phyloP scores from a whole-genome alignment of 441 rosid genomes.

The Gossypium lobatum region DNA sequence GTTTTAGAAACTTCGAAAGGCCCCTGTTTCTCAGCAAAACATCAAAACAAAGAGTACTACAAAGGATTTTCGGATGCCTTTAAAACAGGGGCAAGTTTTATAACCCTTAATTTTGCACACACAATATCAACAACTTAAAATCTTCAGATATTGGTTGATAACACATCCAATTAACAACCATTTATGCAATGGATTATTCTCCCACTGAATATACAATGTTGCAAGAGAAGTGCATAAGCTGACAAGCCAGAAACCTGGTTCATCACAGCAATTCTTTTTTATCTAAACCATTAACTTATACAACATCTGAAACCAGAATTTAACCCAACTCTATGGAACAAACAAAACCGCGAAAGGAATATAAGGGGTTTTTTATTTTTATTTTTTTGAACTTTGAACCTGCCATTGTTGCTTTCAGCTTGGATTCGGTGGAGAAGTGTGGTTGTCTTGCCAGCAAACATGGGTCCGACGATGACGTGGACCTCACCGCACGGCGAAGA shows the following conservation, averaged over 20 bases:
- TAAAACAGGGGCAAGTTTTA: conserved; percentile 29
- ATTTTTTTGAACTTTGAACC: conserved; percentile 29
- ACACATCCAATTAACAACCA: too few species aligned
- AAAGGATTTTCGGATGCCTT: conserved; percentile 25
- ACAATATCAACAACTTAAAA: conserved; percentile 22
- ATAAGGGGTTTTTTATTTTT: not conserved
- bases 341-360: not conserved
- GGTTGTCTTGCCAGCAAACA: conserved; percentile 75
- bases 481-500: conserved; percentile 44
- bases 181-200: too few species aligned
- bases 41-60: not conserved
- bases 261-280: not conserved
- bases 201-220: too few species aligned
- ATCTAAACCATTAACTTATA: not conserved
- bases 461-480: conserved; percentile 73
- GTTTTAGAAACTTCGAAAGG: not conserved
- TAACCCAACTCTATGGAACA: conserved; percentile 1
- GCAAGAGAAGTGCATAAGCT: too few species aligned
- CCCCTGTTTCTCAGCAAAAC: not conserved
- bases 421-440: conserved; percentile 63
- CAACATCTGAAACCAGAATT: not conserved
- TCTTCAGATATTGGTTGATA: too few species aligned
- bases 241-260: too few species aligned
- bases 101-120: conserved; percentile 31
- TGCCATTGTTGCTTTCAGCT: conserved; percentile 43